Base-by-base conservation (phyloP, 148 eudicot species). In the Nyssa sinensis region DNA sequence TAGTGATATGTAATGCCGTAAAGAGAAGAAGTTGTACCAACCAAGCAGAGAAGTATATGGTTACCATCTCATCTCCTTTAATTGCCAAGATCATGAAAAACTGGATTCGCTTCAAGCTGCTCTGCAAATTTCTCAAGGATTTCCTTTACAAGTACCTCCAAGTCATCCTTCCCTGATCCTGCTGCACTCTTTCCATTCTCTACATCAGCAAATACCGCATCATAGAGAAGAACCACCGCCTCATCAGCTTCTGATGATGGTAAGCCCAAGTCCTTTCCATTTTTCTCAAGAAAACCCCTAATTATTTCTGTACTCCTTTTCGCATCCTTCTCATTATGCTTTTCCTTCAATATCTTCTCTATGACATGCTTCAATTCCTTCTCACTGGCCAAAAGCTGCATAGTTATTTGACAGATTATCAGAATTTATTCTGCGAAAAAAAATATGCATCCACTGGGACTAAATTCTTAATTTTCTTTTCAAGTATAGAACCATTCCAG, bases 61-160 rank as follows among this genome's bases (percentile, higher is more conserved):
- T n/a, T n/a, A 16, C 23, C 24, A 17, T 24, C 19, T 21, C 25
- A 58, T 39, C 60, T 51, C 61, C 17, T 14, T 76, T 69, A 76
- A 62, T 69, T 41, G 27, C 39, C 62, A 47, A n/a, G 39, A 53
- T 87, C 90, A 68, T 80, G 78, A 63, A 87, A 79, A 63, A 83
- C 73, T 11, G 90, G 93, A 65, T 78, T 81, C 29, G 76, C 86
- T 81, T 86, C 86, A 58, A 89, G 81, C 68, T 84, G 79, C 70
- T 66, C 81, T 24, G 79, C 85, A 66, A 89, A 84, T 55, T 83
- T 89, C 77, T 76, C 62, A 19, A 89, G 81, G 35, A 86, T 85
- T 37, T 77, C 72, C 84, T 74, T 89, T 61, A 86, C 34, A 19
- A 86, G 71, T 60, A 69, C 70, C 53, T 25, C 62, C 2, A 81